phyloP scores from a whole-genome alignment of 345 rosid genomes.

The Crucihimalaya himalaica region DNA sequence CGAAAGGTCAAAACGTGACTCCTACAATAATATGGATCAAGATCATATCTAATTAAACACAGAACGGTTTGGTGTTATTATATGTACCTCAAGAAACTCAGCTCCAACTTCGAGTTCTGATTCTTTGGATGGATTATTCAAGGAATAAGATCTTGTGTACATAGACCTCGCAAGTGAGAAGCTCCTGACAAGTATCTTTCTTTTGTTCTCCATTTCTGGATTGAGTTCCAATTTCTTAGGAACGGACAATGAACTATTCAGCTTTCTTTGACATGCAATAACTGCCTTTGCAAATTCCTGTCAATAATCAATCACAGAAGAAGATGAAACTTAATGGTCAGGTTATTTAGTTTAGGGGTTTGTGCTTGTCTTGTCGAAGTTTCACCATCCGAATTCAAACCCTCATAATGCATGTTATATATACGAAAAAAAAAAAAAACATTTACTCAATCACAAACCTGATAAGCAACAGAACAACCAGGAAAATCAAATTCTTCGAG shows the following conservation, averaged over 20 bases:
- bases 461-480: conserved; percentile 80
- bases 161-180: conserved; percentile 73
- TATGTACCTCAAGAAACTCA: conserved; percentile 75
- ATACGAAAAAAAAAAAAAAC: not conserved
- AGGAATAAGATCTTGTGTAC: conserved; percentile 44
- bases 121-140: conserved; percentile 49
- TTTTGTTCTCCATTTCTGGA: conserved; percentile 63
- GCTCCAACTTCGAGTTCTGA: conserved; percentile 66
- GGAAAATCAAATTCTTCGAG: conserved; percentile 69
- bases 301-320: not conserved
- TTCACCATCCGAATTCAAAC: not conserved
- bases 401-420: not conserved
- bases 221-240: conserved; percentile 50
- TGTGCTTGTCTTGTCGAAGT: not conserved
- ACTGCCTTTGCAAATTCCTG: conserved; percentile 72
- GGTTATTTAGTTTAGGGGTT: too few species aligned
- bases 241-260: conserved; percentile 44
- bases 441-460: conserved; percentile 45
- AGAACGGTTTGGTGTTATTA: conserved; percentile 1
- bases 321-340: not conserved
- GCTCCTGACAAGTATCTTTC: conserved; percentile 59
- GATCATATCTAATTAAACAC: not conserved
- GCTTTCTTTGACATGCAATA: conserved; percentile 67
- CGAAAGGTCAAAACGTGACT: too few species aligned
- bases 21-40: not conserved